A percentile compares a stretch with the other conserved stretches of the same genome.
These are phyloP conservation scores for Xylaria nigripes DNA, from an alignment of 495 filamentous ascomycete genomes.

Conservation along the genomic window DNA sequence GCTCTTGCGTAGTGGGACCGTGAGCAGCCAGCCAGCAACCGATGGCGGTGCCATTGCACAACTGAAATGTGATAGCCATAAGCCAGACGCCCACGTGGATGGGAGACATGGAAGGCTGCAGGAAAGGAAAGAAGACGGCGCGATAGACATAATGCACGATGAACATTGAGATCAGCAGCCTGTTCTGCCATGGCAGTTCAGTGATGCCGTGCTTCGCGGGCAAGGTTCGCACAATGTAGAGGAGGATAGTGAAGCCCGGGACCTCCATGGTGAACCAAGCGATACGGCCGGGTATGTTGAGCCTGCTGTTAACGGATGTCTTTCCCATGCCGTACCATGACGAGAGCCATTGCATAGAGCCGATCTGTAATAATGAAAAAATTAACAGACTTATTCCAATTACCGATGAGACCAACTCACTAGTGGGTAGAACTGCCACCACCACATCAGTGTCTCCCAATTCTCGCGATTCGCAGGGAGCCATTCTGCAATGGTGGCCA, in stretches of 20 bases:
- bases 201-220: conserved; percentile 43
- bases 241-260: conserved; percentile 62
- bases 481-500: conserved; percentile 38
- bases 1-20: conserved; percentile 51
- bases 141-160: conserved; percentile 85
- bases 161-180: conserved; percentile 56
- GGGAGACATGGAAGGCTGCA: conserved; percentile 86
- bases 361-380: conserved; percentile 38
- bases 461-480: conserved; percentile 47
- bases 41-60: conserved; percentile 67
- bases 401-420: conserved; percentile 15
- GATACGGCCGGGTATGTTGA: conserved; percentile 84
- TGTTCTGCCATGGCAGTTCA: conserved; percentile 59
- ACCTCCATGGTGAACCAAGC: conserved; percentile 86
- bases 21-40: conserved; percentile 75
- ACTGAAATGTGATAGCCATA: conserved; percentile 60
- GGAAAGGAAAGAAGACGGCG: conserved; percentile 68
- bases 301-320: conserved; percentile 59
- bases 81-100: conserved; percentile 59
- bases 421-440: conserved; percentile 44
- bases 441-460: conserved; percentile 40
- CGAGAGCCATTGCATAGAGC: conserved; percentile 53
- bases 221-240: conserved; percentile 66
- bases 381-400: background rate
- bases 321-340: conserved; percentile 74